Percentiles rank a stretch among this genome's conserved stretches.
Conservation (phyloP, 768 basidiomycete species). For the Mycena sanguinolenta region DNA sequence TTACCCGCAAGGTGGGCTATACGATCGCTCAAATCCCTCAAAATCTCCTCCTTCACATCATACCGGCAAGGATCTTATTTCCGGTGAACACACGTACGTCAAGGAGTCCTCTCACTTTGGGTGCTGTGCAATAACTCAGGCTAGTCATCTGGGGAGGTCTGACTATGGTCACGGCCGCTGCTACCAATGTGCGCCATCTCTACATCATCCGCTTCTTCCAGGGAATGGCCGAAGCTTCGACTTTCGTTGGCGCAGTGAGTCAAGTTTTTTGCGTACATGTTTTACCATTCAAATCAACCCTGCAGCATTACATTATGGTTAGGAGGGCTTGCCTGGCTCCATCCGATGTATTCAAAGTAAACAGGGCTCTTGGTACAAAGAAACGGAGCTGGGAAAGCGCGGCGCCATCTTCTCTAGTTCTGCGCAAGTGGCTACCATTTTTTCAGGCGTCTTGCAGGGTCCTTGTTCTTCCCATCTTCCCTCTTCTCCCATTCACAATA, state of each 20-base stretch:
- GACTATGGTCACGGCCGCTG: constrained; percentile 48
- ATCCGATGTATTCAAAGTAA: background rate
- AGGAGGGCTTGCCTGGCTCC: background rate
- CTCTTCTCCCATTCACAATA: background rate
- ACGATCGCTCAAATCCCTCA: constrained; percentile 80
- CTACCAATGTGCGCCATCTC: constrained; percentile 43
- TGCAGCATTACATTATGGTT: constrained; percentile 29
- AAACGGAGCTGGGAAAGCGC: constrained; percentile 31
- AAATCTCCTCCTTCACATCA: constrained; percentile 74
- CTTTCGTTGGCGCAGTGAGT: constrained; percentile 81
- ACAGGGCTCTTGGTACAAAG: constrained; percentile 38
- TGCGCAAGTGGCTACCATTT: constrained; percentile 36
- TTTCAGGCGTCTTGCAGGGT: constrained; percentile 38
- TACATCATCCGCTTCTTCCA: constrained; percentile 82
- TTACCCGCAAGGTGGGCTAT: constrained; percentile 61
- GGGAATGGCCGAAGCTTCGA: constrained; percentile 80
- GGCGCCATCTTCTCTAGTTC: constrained; percentile 37
- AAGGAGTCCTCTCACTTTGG: background rate
- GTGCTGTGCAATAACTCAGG: constrained; percentile 1
- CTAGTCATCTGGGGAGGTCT: constrained; percentile 75
- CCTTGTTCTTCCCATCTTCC: background rate
- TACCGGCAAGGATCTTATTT: constrained; percentile 76
- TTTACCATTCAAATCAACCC: background rate
- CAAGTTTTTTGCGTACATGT: background rate
- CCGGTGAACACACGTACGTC: constrained; percentile 48